A percentile compares a stretch with the other conserved stretches of the same genome.
These are phyloP conservation scores for Cercis canadensis DNA, from an alignment of 306 rosid species.

Conservation along the genomic window DNA sequence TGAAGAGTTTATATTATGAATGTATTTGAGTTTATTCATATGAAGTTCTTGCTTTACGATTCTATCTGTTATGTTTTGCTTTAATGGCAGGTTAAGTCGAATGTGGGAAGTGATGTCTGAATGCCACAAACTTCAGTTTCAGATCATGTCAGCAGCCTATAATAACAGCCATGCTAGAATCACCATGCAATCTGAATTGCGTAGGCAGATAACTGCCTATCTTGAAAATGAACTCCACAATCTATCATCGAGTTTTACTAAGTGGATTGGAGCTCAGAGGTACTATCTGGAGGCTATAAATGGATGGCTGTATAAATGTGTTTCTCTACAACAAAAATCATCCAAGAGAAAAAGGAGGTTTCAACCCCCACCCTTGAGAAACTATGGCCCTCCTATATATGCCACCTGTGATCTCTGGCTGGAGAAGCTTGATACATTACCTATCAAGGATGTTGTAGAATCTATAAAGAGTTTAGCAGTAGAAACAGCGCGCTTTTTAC, in stretches of 20 bases:
- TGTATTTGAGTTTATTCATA: neutral
- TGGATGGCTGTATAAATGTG: conserved; percentile 86
- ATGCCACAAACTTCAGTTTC: conserved; percentile 83
- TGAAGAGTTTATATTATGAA: neutral
- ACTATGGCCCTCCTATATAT: conserved; percentile 77
- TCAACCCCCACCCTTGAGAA: conserved; percentile 26
- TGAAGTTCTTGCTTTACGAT: conserved; percentile 30
- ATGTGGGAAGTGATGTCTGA: conserved; percentile 95
- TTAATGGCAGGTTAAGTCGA: conserved; percentile 66
- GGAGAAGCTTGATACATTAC: conserved; percentile 49
- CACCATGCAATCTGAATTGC: conserved; percentile 67
- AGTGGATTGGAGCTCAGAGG: conserved; percentile 88
- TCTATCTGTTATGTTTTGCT: conserved; percentile 40
- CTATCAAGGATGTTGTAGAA: conserved; percentile 60
- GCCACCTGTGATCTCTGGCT: conserved; percentile 68
- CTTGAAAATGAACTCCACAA: conserved; percentile 74
- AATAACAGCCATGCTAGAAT: conserved; percentile 59
- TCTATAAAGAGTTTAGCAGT: conserved; percentile 66
- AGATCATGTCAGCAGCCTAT: conserved; percentile 65
- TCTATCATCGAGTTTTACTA: conserved; percentile 65
- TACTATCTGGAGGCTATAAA: conserved; percentile 67
- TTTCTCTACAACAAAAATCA: conserved; percentile 50
- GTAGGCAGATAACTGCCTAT: conserved; percentile 60
- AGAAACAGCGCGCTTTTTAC: conserved; percentile 65
- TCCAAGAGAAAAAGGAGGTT: conserved; percentile 58